Base-by-base conservation (phyloP, 164 flowering plant species). In the Stephania cephalantha region DNA sequence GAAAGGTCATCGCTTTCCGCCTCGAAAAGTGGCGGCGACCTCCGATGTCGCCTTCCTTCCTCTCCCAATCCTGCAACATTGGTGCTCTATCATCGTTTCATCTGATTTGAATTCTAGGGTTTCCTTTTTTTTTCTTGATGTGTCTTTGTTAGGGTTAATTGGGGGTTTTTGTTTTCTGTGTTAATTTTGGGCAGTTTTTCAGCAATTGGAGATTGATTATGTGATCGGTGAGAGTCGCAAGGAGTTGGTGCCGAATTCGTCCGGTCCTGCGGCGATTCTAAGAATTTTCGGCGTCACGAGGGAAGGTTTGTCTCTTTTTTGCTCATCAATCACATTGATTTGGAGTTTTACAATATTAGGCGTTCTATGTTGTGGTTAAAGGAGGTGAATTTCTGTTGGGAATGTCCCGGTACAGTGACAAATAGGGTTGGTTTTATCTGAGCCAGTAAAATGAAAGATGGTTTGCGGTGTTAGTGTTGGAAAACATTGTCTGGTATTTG, bases 201-300 rank as follows among this genome's bases (percentile, higher is more conserved):
- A 96, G 78, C 98, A 94, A 75, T 79, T 96, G 90, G 99, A 96
- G 85, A 96, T 96, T 61, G 99, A 94, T 82, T 90, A 96, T 55
- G 88, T 94, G 77, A 92, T 96, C 68, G 97, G 92, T 7, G 97
- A 92, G 42, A 87, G 88, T 74, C 82, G 88, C 53, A 89, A 64
- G 61, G 88, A 86, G 71, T 75, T 92, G 72, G 46, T 88, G 82
- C 94, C 93, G 15, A 75, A 82, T 78, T 83, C 85, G 4, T 83
- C 91, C 50, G 97, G 97, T 15, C 86, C 87, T 1, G 92, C 95
- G 55, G 99, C 98, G 2, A 89, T 96, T 78, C 85, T 96, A 46
- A 79, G 98, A 71, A 92, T 96, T 29, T 94, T 94, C 64, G 98
- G 99, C n/a, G 99, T 96, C 9, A 91, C 99, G 0, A 88, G 77